phyloP scores from a whole-genome alignment of 2,329 filamentous ascomycete species.

The Colletotrichum agaves region DNA sequence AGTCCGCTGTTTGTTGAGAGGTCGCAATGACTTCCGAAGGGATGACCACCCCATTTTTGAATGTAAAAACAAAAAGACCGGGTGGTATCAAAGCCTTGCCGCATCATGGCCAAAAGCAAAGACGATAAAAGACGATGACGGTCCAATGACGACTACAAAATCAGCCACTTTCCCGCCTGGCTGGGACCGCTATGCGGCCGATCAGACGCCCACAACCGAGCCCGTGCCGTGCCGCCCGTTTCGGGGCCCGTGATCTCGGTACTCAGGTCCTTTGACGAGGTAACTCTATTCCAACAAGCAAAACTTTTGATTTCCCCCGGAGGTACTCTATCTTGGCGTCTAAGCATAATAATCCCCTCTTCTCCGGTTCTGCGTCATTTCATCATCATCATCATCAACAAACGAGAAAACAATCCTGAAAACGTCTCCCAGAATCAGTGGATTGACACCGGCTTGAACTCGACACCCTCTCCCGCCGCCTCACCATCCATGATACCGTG shows the following conservation, averaged over 20 bases:
- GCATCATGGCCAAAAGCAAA: neutral
- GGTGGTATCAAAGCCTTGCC: fast-evolving
- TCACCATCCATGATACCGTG: conserved; percentile 34
- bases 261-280: neutral
- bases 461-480: neutral
- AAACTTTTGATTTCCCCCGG: neutral
- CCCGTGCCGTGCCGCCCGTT: conserved; percentile 23
- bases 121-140: neutral
- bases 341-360: neutral
- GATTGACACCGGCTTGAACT: conserved; percentile 28
- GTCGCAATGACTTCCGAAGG: fast-evolving
- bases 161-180: conserved; percentile 8
- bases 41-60: neutral
- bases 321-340: neutral
- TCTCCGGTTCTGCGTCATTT: neutral
- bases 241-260: neutral
- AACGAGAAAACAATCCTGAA: no score
- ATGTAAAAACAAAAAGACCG: neutral
- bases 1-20: neutral
- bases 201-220: neutral
- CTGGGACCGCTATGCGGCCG: conserved; percentile 5
- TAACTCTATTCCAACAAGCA: neutral
- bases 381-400: neutral
- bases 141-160: conserved; percentile 36
- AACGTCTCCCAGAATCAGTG: conserved; percentile 14